Conservation (phyloP, 2,329 filamentous ascomycete genomes). For the Blumeria graminis region DNA sequence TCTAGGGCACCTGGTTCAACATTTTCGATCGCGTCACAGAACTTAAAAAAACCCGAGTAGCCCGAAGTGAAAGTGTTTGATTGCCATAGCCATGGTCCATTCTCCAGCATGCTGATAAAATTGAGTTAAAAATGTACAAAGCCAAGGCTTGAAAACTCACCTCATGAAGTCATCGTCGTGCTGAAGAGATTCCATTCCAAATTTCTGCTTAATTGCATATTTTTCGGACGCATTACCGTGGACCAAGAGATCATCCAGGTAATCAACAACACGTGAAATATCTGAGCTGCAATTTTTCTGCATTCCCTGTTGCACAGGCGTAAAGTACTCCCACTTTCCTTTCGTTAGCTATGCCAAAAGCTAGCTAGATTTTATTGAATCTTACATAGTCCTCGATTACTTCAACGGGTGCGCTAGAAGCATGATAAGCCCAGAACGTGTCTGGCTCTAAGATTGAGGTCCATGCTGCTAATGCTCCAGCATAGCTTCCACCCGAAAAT, state of each 20-base stretch:
- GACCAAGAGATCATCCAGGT: slow-evolving; percentile 26
- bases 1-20: slow-evolving; percentile 15
- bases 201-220: slow-evolving; percentile 23
- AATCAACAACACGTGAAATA: slow-evolving; percentile 24
- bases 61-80: slow-evolving; percentile 23
- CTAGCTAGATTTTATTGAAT: background rate
- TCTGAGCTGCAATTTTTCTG: slow-evolving; percentile 31
- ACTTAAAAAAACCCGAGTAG: slow-evolving; percentile 23
- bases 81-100: slow-evolving; percentile 35
- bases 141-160: slow-evolving; percentile 4
- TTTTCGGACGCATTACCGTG: slow-evolving; percentile 20
- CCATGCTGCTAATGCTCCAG: slow-evolving; percentile 30
- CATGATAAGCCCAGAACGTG: slow-evolving; percentile 35
- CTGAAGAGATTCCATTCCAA: slow-evolving; percentile 25
- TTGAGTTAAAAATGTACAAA: background rate
- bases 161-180: slow-evolving; percentile 18
- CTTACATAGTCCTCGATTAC: slow-evolving; percentile 26
- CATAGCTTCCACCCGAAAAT: slow-evolving; percentile 29
- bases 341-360: background rate
- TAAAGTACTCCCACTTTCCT: slow-evolving; percentile 28
- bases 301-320: slow-evolving; percentile 31
- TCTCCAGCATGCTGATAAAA: slow-evolving; percentile 22
- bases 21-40: slow-evolving; percentile 19
- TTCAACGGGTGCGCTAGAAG: slow-evolving; percentile 29
- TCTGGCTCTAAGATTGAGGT: slow-evolving; percentile 26